Evolutionary conservation across 2,329 filamentous ascomycete genomes (phyloP).

Genomic region (Mycosphaerelloides madeirae): DNA sequence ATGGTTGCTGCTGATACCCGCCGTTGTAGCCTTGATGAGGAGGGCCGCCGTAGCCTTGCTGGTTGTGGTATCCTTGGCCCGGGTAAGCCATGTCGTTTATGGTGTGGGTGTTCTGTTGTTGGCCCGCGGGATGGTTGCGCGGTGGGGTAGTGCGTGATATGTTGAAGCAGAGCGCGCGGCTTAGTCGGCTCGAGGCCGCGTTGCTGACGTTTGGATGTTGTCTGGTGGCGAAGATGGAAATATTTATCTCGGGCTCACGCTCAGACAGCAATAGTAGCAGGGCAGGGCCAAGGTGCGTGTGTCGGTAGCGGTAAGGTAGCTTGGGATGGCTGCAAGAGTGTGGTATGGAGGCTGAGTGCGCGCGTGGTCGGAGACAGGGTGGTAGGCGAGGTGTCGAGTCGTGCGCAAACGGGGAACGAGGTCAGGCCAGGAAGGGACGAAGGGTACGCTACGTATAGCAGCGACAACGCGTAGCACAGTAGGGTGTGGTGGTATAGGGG

Average conservation of each 20-base stretch:
- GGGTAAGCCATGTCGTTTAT: slow-evolving; percentile 27
- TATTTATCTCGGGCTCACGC: slow-evolving; percentile 3
- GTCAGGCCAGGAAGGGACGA: no score
- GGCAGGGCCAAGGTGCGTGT: background rate
- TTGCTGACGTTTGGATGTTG: slow-evolving; percentile 4
- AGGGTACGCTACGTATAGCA: no score
- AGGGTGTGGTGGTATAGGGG: no score
- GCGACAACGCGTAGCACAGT: no score
- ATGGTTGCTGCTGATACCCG: background rate
- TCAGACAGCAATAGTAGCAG: background rate
- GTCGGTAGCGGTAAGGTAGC: no score
- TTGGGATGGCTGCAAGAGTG: background rate
- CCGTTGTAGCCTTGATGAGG: slow-evolving; percentile 11
- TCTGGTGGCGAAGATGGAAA: slow-evolving; percentile 1
- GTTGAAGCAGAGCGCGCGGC: slow-evolving; percentile 1
- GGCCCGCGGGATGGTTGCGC: background rate
- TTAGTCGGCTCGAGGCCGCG: slow-evolving; percentile 7
- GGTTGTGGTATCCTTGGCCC: slow-evolving; percentile 31
- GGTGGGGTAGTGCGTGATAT: background rate
- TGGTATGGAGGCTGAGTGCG: background rate
- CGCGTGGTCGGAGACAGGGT: no score
- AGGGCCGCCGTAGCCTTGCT: slow-evolving; percentile 13
- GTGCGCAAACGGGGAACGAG: no score
- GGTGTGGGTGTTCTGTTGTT: slow-evolving; percentile 1
- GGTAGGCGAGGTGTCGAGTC: no score